Evolutionary conservation across 2,329 filamentous ascomycete genomes (phyloP).

Genomic region (Botrytis pseudocinerea): DNA sequence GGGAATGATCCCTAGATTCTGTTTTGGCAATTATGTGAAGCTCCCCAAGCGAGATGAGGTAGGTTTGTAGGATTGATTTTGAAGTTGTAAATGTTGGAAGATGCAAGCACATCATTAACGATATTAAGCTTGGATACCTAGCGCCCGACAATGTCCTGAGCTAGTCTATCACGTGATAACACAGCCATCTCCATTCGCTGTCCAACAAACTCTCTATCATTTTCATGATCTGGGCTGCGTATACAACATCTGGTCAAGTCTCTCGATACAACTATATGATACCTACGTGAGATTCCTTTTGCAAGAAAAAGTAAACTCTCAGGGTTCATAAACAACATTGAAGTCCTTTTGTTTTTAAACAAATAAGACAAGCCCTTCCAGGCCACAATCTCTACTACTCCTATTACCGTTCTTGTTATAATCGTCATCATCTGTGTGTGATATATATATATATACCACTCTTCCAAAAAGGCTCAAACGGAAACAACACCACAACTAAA

Average conservation of each 20-base stretch:
- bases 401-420: not conserved
- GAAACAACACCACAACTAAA: slow-evolving; percentile 56
- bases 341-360: not conserved
- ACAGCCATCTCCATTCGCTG: not conserved
- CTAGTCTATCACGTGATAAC: not conserved
- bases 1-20: slow-evolving; percentile 27
- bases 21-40: slow-evolving; percentile 30
- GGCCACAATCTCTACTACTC: not conserved
- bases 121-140: slow-evolving; percentile 15
- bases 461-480: slow-evolving; percentile 61
- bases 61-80: slow-evolving; percentile 15
- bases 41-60: slow-evolving; percentile 18
- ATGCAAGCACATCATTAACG: not conserved
- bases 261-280: not conserved
- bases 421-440: not conserved
- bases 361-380: not conserved
- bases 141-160: slow-evolving; percentile 2
- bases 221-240: not conserved
- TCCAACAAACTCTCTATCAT: not conserved
- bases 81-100: slow-evolving; percentile 19
- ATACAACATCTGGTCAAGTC: not conserved
- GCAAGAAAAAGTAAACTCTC: not conserved
- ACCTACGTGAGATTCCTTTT: not conserved
- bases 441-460: too few relatives aligned
- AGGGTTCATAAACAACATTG: not conserved